Percentiles rank a stretch among this genome's conserved stretches.
Evolutionary conservation across 805 yeast genomes (phyloP).

Genomic region (Osmozyma mogii): DNA sequence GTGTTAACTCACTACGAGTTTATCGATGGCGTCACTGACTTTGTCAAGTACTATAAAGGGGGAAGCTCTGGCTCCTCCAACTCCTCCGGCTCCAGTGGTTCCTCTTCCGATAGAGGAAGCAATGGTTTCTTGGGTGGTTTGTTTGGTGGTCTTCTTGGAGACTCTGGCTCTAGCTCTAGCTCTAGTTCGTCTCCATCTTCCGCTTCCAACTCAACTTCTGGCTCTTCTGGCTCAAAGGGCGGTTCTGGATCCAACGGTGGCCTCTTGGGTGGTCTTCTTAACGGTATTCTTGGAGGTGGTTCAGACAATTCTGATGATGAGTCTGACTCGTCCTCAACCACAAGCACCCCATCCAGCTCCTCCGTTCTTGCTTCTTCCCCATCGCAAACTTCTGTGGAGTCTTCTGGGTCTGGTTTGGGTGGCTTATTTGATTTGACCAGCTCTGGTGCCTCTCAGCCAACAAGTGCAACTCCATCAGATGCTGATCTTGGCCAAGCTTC

Average conservation of each 20-base stretch:
- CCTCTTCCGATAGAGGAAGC: not conserved
- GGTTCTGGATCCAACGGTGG: constrained; percentile 2
- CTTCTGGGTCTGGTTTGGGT: no score
- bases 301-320: not conserved
- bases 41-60: constrained; percentile 9
- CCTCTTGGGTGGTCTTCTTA: constrained; percentile 3
- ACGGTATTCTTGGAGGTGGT: constrained; percentile 2
- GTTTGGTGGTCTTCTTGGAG: constrained; percentile 5
- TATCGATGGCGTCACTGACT: constrained; percentile 11
- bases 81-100: not conserved
- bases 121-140: constrained; percentile 3
- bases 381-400: no score
- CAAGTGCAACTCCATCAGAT: not conserved
- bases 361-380: constrained; percentile 1
- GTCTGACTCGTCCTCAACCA: not conserved
- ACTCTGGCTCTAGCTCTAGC: constrained; percentile 3
- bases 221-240: not conserved
- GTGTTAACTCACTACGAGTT: constrained; percentile 13
- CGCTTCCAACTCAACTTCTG: not conserved
- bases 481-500: constrained; percentile 4
- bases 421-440: no score
- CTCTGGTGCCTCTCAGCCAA: constrained; percentile 1
- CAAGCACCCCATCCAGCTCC: not conserved
- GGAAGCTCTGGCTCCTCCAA: not conserved
- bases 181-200: constrained; percentile 2